Base-by-base conservation (phyloP, 352 stramenopile species). In the Phytophthora vignae region DNA sequence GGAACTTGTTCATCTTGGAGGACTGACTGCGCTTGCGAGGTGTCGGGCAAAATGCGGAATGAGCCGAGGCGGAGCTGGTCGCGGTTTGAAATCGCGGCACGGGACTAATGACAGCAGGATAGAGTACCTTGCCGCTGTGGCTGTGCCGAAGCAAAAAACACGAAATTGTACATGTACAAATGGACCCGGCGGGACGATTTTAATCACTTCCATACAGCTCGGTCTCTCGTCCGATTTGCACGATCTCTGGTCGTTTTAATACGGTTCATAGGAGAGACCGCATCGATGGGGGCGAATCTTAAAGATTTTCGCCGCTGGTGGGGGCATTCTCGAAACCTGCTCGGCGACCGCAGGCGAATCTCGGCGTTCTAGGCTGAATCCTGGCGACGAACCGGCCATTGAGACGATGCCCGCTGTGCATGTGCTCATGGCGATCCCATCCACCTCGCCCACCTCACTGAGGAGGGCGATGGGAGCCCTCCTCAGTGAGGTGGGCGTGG, bases 1-100 rank as follows among this genome's bases (percentile, higher is more conserved):
- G 58, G 44, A 90, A 91, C 67, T 82, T 87, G 71, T 90, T 89
- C 75, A 91, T 77, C 52, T 64, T 64, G 21, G 36, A 60, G 29
- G 48, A 36, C 49, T 69, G 55, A 21, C 44, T 9, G 55, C 15
- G 22, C 27, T 64, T 78, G 71, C 40, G 66, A 60, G 36, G 29
- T 57, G 5, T 27, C 10, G 17, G 44, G 66, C 33, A 74, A 71
- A 78, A 59, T 64, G 71, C 4, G 58, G 66, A 78, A 74, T n/a
- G 22, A 25, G 22, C 22, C 22, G 22, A 25, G 22, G 22, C 22
- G 1, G 22, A 25, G 22, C 22, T 25, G 22, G 22, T 25, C 22
- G 22, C 22, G 22, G 22, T 25, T 25, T 25, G 22, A 25, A 25
- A 25, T 25, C 2, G 22, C 22, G 22, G 22, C 22, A 25, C 22